Percentiles rank a stretch among this genome's conserved stretches.
These are phyloP conservation scores for Xylaria sp. DNA, from an alignment of 2,329 filamentous ascomycete species.

Conservation along the genomic window DNA sequence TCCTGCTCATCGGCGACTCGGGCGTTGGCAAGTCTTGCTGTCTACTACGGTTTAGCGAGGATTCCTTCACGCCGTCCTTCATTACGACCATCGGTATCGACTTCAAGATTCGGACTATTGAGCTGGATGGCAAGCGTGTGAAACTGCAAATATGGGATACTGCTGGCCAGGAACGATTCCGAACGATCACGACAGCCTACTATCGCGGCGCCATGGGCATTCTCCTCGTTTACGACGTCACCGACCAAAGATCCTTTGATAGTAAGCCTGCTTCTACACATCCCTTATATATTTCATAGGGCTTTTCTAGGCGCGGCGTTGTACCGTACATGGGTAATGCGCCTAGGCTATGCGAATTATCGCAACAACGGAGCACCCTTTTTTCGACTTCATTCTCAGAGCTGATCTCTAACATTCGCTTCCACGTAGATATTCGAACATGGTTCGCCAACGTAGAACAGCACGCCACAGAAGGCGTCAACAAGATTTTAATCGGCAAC, in stretches of 20 bases:
- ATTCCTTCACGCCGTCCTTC: slow-evolving; percentile 97
- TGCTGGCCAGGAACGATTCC: slow-evolving; percentile 96
- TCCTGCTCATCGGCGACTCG: slow-evolving; percentile 95
- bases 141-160: slow-evolving; percentile 99
- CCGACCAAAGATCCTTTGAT: slow-evolving; percentile 94
- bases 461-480: slow-evolving; percentile 97
- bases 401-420: slow-evolving; percentile 30
- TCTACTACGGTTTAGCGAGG: slow-evolving; percentile 94
- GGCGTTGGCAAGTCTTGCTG: slow-evolving; percentile 98
- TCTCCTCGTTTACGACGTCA: slow-evolving; percentile 97
- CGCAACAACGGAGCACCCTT: neutral
- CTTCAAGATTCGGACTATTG: slow-evolving; percentile 99
- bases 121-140: slow-evolving; percentile 97
- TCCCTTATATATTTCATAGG: slow-evolving; percentile 8
- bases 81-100: slow-evolving; percentile 99
- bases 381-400: neutral
- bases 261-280: slow-evolving; percentile 65
- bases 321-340: neutral
- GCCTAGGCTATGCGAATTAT: neutral
- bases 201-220: slow-evolving; percentile 99
- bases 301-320: neutral
- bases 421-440: slow-evolving; percentile 85
- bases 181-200: slow-evolving; percentile 98
- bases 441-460: slow-evolving; percentile 99
- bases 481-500: slow-evolving; percentile 99